phyloP scores from a whole-genome alignment of 164 flowering plant species.

The Piper longum region DNA sequence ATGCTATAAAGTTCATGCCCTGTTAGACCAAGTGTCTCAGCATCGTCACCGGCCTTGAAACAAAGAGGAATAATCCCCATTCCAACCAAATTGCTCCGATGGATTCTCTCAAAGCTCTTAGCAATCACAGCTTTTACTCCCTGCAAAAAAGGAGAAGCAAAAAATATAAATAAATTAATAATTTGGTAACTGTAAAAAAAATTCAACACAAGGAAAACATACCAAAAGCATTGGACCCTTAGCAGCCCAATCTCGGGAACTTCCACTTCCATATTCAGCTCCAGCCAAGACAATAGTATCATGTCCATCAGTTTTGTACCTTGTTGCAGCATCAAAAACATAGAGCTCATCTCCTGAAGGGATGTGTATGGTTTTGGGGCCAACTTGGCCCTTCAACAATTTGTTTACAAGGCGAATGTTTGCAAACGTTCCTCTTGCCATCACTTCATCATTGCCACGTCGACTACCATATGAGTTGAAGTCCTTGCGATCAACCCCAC shows the following conservation, averaged over 20 bases:
- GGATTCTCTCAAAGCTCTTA: constrained; percentile 36
- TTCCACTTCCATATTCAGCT: constrained; percentile 77
- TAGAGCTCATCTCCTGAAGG: constrained; percentile 58
- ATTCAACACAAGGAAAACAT: constrained; percentile 2
- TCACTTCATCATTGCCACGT: constrained; percentile 66
- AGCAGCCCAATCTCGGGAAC: constrained; percentile 82
- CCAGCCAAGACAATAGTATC: constrained; percentile 60
- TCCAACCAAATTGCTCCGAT: constrained; percentile 34
- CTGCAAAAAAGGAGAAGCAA: constrained; percentile 6
- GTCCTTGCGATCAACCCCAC: constrained; percentile 45
- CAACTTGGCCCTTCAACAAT: constrained; percentile 60
- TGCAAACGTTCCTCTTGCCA: constrained; percentile 76
- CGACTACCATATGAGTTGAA: constrained; percentile 77
- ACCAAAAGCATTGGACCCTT: constrained; percentile 74
- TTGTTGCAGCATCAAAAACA: constrained; percentile 63
- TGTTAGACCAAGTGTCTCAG: constrained; percentile 26
- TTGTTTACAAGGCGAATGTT: constrained; percentile 63
- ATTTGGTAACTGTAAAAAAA: neutral
- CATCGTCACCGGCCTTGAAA: constrained; percentile 37
- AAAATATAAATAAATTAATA: neutral
- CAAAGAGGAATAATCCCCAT: constrained; percentile 36
- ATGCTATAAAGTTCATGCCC: constrained; percentile 29
- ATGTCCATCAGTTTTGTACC: constrained; percentile 47
- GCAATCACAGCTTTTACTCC: constrained; percentile 38
- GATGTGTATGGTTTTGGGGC: constrained; percentile 55